These are phyloP conservation scores for Conticribra weissflogii DNA, from an alignment of 108 stramenopile genomes.

Conservation along the genomic window DNA sequence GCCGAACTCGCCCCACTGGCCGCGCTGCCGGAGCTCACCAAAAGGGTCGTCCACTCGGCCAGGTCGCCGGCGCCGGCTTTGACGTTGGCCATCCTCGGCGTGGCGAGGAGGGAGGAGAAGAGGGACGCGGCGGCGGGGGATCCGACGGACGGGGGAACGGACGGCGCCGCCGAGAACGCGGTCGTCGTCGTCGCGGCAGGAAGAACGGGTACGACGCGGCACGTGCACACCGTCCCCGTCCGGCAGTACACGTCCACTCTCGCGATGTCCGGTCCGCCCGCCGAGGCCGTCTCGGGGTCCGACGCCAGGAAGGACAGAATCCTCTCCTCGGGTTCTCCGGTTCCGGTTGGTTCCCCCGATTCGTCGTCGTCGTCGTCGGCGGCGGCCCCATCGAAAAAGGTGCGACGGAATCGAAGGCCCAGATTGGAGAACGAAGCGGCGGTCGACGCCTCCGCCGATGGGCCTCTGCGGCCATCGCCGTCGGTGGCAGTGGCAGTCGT, in stretches of 20 bases:
- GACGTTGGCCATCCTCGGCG: not conserved
- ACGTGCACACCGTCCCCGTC: conserved; percentile 69
- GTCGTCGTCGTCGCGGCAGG: not conserved
- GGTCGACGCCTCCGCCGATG: no score
- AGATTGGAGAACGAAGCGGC: not conserved
- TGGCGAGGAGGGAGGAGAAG: conserved; percentile 1
- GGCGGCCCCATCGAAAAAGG: no score
- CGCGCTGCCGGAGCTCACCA: not conserved
- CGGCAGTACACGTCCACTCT: conserved; percentile 69
- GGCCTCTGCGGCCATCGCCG: not conserved
- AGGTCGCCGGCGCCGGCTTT: no score
- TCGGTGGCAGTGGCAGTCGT: not conserved
- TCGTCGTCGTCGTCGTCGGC: no score
- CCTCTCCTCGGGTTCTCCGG: conserved; percentile 26
- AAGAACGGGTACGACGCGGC: conserved; percentile 47
- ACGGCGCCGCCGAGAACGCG: not conserved
- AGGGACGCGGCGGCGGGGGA: conserved; percentile 5
- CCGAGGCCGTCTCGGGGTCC: conserved; percentile 11
- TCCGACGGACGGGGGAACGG: not conserved
- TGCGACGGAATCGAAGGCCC: not conserved
- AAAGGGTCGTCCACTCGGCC: not conserved
- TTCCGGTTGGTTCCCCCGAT: no score
- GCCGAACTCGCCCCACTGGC: not conserved
- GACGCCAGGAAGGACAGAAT: conserved; percentile 36
- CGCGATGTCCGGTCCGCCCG: conserved; percentile 41